Percentiles rank a stretch among this genome's conserved stretches.
Evolutionary conservation across 2,329 filamentous ascomycete genomes (phyloP).

Genomic region (Phialophora verrucosa): DNA sequence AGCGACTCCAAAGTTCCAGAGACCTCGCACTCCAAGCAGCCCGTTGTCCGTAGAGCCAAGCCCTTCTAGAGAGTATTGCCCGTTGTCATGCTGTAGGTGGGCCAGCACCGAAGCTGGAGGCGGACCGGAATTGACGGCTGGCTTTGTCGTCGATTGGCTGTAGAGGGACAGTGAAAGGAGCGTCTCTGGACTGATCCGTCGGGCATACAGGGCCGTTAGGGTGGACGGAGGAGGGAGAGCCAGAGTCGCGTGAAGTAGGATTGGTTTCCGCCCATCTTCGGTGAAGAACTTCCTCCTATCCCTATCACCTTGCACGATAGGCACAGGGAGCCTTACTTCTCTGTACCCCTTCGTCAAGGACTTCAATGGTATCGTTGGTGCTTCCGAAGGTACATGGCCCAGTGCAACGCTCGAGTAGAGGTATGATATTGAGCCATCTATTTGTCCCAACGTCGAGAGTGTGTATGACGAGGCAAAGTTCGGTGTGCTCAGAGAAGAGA

Average conservation of each 20-base stretch:
- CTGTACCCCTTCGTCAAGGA: conserved; percentile 82
- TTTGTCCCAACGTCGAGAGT: conserved; percentile 83
- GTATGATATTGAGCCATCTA: conserved; percentile 97
- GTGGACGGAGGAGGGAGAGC: conserved; percentile 72
- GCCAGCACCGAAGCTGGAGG: conserved; percentile 54
- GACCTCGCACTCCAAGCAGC: conserved; percentile 80
- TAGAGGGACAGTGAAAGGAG: conserved; percentile 74
- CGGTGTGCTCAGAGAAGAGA: conserved; percentile 88
- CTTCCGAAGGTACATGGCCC: conserved; percentile 67
- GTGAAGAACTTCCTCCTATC: neutral
- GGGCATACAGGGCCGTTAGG: conserved; percentile 83
- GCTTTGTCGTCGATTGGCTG: conserved; percentile 47
- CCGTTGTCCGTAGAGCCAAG: conserved; percentile 92
- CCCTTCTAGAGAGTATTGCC: conserved; percentile 86
- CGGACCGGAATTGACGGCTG: conserved; percentile 53
- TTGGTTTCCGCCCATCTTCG: conserved; percentile 46
- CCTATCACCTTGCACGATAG: conserved; percentile 33
- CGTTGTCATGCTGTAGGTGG: conserved; percentile 71
- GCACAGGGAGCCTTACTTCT: conserved; percentile 35
- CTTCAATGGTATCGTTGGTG: conserved; percentile 75
- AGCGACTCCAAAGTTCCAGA: conserved; percentile 87
- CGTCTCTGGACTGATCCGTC: conserved; percentile 75
- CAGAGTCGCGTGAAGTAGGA: conserved; percentile 53
- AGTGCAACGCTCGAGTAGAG: conserved; percentile 89
- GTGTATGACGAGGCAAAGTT: conserved; percentile 96